A percentile compares a stretch with the other conserved stretches of the same genome.
phyloP scores from a whole-genome alignment of 805 yeast genomes.

The Suhomyces vadensis region DNA sequence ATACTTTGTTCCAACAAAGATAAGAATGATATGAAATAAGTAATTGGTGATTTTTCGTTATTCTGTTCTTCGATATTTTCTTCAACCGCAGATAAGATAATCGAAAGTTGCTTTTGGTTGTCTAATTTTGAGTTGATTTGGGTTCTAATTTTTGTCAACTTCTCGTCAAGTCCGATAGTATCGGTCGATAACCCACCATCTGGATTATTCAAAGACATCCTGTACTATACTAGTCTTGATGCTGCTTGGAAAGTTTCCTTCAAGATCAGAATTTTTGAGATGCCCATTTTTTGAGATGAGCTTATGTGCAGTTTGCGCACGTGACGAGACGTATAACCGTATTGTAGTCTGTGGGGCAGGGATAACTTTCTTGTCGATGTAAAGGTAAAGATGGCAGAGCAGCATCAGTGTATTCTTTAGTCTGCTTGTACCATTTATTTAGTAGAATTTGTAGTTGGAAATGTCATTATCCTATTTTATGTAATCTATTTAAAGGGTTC shows the following conservation, averaged over 20 bases:
- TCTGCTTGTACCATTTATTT: no score
- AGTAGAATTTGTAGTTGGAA: no score
- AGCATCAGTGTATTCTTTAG: no score
- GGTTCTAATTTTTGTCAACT: slow-evolving; percentile 63
- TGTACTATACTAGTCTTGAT: neutral
- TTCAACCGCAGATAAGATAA: slow-evolving; percentile 85
- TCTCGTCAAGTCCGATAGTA: slow-evolving; percentile 57
- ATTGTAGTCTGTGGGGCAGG: no score
- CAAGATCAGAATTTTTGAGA: slow-evolving; percentile 2
- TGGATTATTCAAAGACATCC: slow-evolving; percentile 26
- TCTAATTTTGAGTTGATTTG: slow-evolving; percentile 80
- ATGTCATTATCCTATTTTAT: no score
- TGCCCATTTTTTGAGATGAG: slow-evolving; percentile 3
- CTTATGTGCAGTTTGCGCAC: neutral
- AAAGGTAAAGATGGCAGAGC: no score
- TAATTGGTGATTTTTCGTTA: slow-evolving; percentile 63
- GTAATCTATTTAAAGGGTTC: slow-evolving; percentile 1
- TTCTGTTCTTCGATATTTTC: slow-evolving; percentile 74
- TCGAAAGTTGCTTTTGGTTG: slow-evolving; percentile 82
- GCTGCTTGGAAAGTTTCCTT: neutral
- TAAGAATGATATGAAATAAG: slow-evolving; percentile 83
- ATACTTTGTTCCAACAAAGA: slow-evolving; percentile 77
- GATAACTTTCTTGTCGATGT: no score
- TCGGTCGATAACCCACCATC: slow-evolving; percentile 39
- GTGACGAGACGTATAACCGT: slow-evolving; percentile 1